phyloP scores from a whole-genome alignment of 768 basidiomycete genomes.

The Boletus fagicola region DNA sequence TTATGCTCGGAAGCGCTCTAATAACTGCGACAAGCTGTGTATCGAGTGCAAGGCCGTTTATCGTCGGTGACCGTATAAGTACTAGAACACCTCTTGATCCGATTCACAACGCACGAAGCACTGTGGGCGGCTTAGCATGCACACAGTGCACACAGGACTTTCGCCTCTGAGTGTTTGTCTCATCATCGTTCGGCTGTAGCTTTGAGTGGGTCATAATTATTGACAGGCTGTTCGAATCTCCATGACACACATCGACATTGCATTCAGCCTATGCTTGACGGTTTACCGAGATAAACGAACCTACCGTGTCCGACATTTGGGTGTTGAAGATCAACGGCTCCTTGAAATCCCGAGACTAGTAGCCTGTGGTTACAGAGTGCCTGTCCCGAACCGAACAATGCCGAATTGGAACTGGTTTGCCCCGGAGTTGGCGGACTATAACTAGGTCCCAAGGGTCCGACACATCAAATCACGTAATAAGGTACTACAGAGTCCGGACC shows the following conservation, averaged over 20 bases:
- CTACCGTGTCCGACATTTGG: not conserved
- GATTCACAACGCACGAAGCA: not conserved
- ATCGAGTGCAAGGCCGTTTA: not conserved
- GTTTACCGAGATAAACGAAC: not conserved
- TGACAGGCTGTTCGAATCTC: not conserved
- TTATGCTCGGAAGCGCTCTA: not conserved
- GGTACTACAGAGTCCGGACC: too few species aligned
- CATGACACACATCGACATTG: not conserved
- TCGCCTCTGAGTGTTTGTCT: not conserved
- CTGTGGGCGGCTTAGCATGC: not conserved
- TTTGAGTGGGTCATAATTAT: not conserved
- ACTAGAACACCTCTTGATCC: not conserved
- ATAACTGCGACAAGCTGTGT: not conserved
- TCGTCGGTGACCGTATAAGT: not conserved
- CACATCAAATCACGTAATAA: too few species aligned
- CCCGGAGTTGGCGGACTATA: not conserved
- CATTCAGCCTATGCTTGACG: not conserved
- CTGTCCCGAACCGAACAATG: not conserved
- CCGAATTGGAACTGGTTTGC: not conserved
- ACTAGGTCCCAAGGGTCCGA: not conserved
- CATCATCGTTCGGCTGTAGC: not conserved
- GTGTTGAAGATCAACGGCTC: too few species aligned
- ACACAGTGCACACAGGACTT: conserved; percentile 1
- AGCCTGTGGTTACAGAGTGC: too few species aligned
- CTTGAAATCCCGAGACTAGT: not conserved